Evolutionary conservation across 352 stramenopile species (phyloP), one percentile per base, ranked within the genome.

Genomic region (Pythium dissimile): DNA sequence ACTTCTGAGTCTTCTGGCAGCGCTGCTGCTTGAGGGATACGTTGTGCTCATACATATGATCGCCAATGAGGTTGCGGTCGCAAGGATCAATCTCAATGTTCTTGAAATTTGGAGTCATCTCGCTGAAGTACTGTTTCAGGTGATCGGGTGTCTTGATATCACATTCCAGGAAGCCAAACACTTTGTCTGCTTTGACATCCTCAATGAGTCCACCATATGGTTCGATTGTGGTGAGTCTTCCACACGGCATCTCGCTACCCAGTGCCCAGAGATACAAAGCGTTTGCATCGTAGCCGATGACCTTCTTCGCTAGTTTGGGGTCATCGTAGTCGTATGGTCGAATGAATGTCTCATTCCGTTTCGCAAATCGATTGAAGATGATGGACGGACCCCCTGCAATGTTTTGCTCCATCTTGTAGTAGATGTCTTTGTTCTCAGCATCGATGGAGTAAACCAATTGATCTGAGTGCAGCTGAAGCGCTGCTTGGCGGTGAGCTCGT

Each of bases 51-150:
- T 39, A 66, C 66, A 78, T 78, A 47, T 69, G 57, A 1, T 66
- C 18, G n/a, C 66, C 66, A 45, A 78, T 62, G 3, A 73, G 9
- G n/a, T 41, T 15, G 12, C 51, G 15, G 50, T 62, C 41, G n/a
- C 12, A 44, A 18, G 35, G 44, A 30, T 72, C 59, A 35, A 75
- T 71, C 15, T 55, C 20, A 1, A 37, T 52, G 13, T 75, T 75
- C n/a, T 78, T 78, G 27, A 75, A 78, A 7, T 75, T 73, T 7
- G 66, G 59, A 5, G 51, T 65, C 62, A 75, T 75, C 32, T 78
- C 66, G 45, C 13, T 50, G n/a, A 73, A 79, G 28, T 72, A 67
- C 0, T 68, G 31, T 51, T 72, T 74, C 0, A 76, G 47, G 24
- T 72, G 42, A 1, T 67, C 55, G 12, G 71, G 71, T 16, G 57